Evolutionary conservation across 495 filamentous ascomycete genomes (phyloP).

Genomic region (Articulospora tetracladia): DNA sequence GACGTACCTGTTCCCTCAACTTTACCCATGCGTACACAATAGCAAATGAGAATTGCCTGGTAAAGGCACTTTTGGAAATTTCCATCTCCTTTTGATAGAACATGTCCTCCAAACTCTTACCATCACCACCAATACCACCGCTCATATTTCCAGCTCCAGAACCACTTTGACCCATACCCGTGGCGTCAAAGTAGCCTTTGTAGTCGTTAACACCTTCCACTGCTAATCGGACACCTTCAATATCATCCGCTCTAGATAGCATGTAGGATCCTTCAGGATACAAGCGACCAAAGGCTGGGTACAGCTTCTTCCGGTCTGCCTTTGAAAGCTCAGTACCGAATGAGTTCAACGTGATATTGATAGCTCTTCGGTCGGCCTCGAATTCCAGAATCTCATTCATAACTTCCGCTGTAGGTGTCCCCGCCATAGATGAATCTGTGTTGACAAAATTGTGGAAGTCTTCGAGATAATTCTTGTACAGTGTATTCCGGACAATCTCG

Average conservation of each 20-base stretch:
- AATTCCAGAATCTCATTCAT: conserved; percentile 96
- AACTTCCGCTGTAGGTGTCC: conserved; percentile 86
- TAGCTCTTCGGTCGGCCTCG: conserved; percentile 91
- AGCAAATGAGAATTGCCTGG: conserved; percentile 90
- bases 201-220: conserved; percentile 91
- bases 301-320: conserved; percentile 90
- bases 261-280: conserved; percentile 94
- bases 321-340: conserved; percentile 97
- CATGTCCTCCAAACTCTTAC: conserved; percentile 91
- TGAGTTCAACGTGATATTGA: conserved; percentile 99
- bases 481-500: conserved; percentile 96
- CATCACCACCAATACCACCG: conserved; percentile 69
- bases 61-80: conserved; percentile 90
- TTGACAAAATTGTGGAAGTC: conserved; percentile 94
- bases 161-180: conserved; percentile 72
- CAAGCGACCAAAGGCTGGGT: conserved; percentile 83
- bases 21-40: conserved; percentile 99
- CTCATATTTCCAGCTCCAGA: conserved; percentile 78
- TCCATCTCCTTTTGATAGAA: conserved; percentile 99
- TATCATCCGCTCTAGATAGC: conserved; percentile 92
- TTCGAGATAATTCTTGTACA: conserved; percentile 99
- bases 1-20: conserved; percentile 87
- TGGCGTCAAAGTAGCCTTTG: conserved; percentile 90
- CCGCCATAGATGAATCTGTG: conserved; percentile 75
- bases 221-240: conserved; percentile 87